Conservation (phyloP, 2,329 filamentous ascomycete species). For the Mycosphaerella arachidis region DNA sequence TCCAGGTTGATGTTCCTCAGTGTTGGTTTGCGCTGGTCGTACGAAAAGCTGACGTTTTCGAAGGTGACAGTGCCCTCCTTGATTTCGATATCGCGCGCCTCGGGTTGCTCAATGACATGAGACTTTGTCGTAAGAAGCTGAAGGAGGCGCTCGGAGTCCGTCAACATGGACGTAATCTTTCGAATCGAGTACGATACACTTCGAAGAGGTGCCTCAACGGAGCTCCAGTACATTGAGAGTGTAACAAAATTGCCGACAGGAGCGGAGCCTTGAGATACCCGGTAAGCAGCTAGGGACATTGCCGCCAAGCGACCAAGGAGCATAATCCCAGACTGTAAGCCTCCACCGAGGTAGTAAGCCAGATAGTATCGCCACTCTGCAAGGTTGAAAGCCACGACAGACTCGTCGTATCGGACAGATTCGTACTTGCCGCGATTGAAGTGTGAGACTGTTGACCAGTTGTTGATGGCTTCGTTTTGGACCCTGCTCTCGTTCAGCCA, state of each 20-base stretch:
- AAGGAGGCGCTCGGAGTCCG: constrained; percentile 61
- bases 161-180: constrained; percentile 50
- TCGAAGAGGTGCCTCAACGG: constrained; percentile 46
- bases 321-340: constrained; percentile 46
- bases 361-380: constrained; percentile 28
- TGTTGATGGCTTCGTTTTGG: constrained; percentile 55
- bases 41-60: constrained; percentile 52
- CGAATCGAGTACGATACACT: constrained; percentile 48
- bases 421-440: constrained; percentile 57
- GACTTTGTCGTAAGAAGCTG: constrained; percentile 56
- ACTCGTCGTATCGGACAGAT: constrained; percentile 44
- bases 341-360: constrained; percentile 33
- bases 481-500: constrained; percentile 49
- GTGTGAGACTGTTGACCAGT: constrained; percentile 57
- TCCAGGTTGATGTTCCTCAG: constrained; percentile 49
- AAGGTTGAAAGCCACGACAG: constrained; percentile 36
- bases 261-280: constrained; percentile 47
- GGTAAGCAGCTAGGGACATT: constrained; percentile 50
- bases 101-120: constrained; percentile 47
- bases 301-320: constrained; percentile 47
- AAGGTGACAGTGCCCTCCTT: constrained; percentile 51
- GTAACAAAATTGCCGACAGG: constrained; percentile 61
- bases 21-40: constrained; percentile 50
- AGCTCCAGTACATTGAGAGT: constrained; percentile 60
- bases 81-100: constrained; percentile 44